Conservation (phyloP, 495 filamentous ascomycete genomes). For the Letharia lupina region DNA sequence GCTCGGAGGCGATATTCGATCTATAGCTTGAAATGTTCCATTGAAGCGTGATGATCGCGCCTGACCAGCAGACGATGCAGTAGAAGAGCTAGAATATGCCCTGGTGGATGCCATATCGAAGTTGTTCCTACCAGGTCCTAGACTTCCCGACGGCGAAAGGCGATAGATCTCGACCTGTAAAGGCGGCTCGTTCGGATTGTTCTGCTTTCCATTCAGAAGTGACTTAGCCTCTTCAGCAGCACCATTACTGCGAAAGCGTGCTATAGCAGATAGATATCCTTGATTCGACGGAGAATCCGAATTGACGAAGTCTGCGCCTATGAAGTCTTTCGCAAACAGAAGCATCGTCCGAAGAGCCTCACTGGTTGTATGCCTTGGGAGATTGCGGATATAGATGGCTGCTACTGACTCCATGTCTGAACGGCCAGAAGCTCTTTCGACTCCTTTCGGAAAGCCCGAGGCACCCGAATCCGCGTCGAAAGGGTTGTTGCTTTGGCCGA, state of each 20-base stretch:
- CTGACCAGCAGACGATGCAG: constrained; percentile 45
- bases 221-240: constrained; percentile 71
- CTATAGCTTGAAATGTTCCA: constrained; percentile 63
- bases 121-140: constrained; percentile 49
- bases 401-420: constrained; percentile 18
- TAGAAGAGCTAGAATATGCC: constrained; percentile 47
- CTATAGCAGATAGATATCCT: constrained; percentile 65
- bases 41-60: constrained; percentile 68
- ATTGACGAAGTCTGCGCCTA: constrained; percentile 63
- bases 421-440: constrained; percentile 13
- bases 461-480: constrained; percentile 21
- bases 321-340: constrained; percentile 74
- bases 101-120: constrained; percentile 49
- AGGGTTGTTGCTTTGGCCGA: constrained; percentile 21
- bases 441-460: constrained; percentile 17
- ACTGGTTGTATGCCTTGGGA: constrained; percentile 63
- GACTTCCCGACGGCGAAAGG: constrained; percentile 34
- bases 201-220: constrained; percentile 72
- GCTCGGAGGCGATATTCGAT: constrained; percentile 59
- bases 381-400: constrained; percentile 63
- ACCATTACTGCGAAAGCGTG: constrained; percentile 59
- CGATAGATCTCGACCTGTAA: constrained; percentile 71
- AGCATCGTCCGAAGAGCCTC: constrained; percentile 74
- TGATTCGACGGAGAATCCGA: constrained; percentile 57
- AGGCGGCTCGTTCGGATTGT: constrained; percentile 61